A percentile compares a stretch with the other conserved stretches of the same genome.
These are phyloP conservation scores for Yamadazyma sp. DNA, from an alignment of 805 yeast genomes.

Conservation along the genomic window DNA sequence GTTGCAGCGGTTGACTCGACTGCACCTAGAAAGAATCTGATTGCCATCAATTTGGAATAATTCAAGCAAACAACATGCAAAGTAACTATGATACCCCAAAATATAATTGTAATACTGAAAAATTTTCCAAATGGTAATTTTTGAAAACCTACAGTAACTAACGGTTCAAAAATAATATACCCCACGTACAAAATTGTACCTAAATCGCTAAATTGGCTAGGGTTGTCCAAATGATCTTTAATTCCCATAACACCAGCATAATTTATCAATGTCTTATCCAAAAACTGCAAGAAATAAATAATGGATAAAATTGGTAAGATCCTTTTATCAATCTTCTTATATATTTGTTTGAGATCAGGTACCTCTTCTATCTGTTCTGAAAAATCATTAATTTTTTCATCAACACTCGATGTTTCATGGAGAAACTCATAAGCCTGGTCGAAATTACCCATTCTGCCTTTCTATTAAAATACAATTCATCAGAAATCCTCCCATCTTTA, in stretches of 20 bases:
- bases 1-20: constrained; percentile 57
- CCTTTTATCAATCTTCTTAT: constrained; percentile 44
- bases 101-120: constrained; percentile 42
- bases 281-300: constrained; percentile 54
- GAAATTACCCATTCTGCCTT: constrained; percentile 12
- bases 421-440: constrained; percentile 23
- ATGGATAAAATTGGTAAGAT: constrained; percentile 50
- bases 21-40: constrained; percentile 50
- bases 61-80: constrained; percentile 51
- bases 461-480: no score
- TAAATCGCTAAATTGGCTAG: constrained; percentile 46
- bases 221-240: constrained; percentile 43
- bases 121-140: constrained; percentile 52
- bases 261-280: constrained; percentile 57
- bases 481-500: no score
- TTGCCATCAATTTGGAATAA: constrained; percentile 54
- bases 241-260: constrained; percentile 68
- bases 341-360: constrained; percentile 8
- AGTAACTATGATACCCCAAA: constrained; percentile 54
- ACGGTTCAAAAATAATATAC: constrained; percentile 53
- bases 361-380: constrained; percentile 3
- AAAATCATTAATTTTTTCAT: constrained; percentile 1
- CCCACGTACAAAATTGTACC: constrained; percentile 54
- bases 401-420: constrained; percentile 4
- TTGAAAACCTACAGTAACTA: constrained; percentile 41